Evolutionary conservation across 805 yeast species (phyloP), one percentile per base, ranked within the genome.

Genomic region (Monosporozyma siamensis): DNA sequence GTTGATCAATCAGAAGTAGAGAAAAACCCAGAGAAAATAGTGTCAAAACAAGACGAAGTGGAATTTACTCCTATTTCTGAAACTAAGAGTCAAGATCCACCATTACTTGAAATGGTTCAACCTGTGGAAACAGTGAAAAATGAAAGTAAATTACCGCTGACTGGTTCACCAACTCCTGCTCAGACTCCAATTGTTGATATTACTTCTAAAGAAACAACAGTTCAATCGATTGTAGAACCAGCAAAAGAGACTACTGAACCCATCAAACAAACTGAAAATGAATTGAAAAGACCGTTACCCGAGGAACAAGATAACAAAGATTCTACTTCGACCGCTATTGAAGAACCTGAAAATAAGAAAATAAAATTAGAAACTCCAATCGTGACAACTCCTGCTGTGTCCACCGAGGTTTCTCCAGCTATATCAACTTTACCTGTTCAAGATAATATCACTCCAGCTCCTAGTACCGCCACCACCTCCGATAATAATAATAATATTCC

Each of bases 281-380:
- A 39, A 3, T 6, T n/a, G 10, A 31, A 31, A 15, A 23, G 38
- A 10, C 54, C 44, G 10, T 58, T 54, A 4, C 54, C 44, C 0
- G 52, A 35, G 4, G 42, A 38, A 6, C 37, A 21, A 9, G 42
- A 42, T 14, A 41, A 43, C 8, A 30, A 26, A 39, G 17, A 39
- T 9, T 9, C 21, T 25, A 23, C 6, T 9, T 12, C 4, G 4
- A 30, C 23, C 12, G 39, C n/a, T n/a, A n/a, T n/a, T n/a, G n/a
- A 31, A 20, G 45, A 26, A 25, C 44, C 49, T 11, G 53, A 43
- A 45, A 43, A 39, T 45, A 53, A 42, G 54, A 54, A 48, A 38
- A 37, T 26, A 34, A 49, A 40, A 44, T 10, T 51, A 29, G 41
- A 38, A 24, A 9, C 21, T 15, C 8, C 17, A 3, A 31, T 45